Evolutionary conservation across 228 moss, liverwort and hornwort species (phyloP).

Genomic region (Sphagnum magellanicum): DNA sequence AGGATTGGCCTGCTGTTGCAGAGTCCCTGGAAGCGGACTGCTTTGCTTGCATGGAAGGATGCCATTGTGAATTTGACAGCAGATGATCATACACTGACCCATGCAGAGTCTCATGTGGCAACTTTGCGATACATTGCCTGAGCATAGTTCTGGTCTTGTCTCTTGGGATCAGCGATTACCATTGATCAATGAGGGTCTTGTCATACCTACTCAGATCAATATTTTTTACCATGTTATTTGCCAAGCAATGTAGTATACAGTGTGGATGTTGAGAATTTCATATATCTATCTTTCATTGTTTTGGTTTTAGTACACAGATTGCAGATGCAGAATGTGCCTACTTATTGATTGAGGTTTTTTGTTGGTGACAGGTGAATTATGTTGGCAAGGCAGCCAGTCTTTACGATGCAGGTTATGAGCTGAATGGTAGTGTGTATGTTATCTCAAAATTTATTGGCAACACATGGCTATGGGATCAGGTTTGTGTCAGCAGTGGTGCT

Average conservation of each 20-base stretch:
- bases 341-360: not conserved
- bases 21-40: constrained; percentile 68
- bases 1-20: constrained; percentile 82
- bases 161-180: constrained; percentile 62
- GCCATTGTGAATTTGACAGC: constrained; percentile 90
- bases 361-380: constrained; percentile 73
- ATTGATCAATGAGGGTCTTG: constrained; percentile 75
- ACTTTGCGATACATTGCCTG: constrained; percentile 75
- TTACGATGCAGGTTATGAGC: constrained; percentile 75
- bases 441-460: constrained; percentile 91
- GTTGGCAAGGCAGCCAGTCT: constrained; percentile 95
- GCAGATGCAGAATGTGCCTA: not conserved
- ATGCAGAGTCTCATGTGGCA: constrained; percentile 59
- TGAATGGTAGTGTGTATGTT: constrained; percentile 87
- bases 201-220: constrained; percentile 85
- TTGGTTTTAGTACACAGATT: not conserved
- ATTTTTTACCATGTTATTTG: not conserved
- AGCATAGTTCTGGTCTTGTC: constrained; percentile 26
- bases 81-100: constrained; percentile 65
- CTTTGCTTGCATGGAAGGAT: constrained; percentile 66
- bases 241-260: not conserved
- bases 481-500: constrained; percentile 98
- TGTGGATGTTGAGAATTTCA: too few species aligned
- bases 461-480: constrained; percentile 99
- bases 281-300: not conserved